Conservation (phyloP, 371 early-diverging fungal species). For the Mortierella sp. region DNA sequence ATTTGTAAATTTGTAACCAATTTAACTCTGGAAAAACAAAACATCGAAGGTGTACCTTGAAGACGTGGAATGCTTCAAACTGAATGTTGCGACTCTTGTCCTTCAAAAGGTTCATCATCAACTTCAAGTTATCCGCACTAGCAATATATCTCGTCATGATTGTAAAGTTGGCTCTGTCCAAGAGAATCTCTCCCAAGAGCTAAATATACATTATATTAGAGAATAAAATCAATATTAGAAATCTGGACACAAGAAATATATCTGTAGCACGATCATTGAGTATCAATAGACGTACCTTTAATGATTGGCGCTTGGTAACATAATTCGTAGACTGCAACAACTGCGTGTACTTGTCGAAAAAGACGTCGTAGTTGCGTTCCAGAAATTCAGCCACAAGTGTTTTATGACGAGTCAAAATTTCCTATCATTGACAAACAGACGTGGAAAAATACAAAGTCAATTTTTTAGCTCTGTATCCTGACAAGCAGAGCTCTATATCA, state of each 20-base stretch:
- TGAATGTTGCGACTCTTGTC: constrained; percentile 97
- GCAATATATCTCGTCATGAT: constrained; percentile 97
- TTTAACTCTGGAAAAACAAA: too few species aligned
- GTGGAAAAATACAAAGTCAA: not conserved
- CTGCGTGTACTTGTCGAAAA: constrained; percentile 90
- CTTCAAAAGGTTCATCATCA: constrained; percentile 96
- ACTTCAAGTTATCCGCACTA: constrained; percentile 92
- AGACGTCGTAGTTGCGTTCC: constrained; percentile 90
- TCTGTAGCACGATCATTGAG: not conserved
- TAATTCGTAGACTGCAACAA: constrained; percentile 93
- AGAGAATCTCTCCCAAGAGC: constrained; percentile 96
- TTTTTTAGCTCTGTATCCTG: not conserved
- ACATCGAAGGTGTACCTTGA: constrained; percentile 75
- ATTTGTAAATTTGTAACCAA: not conserved
- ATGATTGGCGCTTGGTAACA: constrained; percentile 96
- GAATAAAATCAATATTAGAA: constrained; percentile 2
- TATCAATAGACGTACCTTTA: constrained; percentile 78
- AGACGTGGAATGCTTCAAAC: constrained; percentile 99
- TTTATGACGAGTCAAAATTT: constrained; percentile 96
- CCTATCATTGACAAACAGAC: constrained; percentile 59
- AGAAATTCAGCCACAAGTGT: constrained; percentile 91
- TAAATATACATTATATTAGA: constrained; percentile 34
- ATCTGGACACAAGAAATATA: not conserved
- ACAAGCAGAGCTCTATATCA: not conserved
- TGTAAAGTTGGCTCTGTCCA: constrained; percentile 95